Evolutionary conservation across 75 land plant genomes (phyloP), one percentile per base, ranked within the genome.

Genomic region (Cunninghamia lanceolata): DNA sequence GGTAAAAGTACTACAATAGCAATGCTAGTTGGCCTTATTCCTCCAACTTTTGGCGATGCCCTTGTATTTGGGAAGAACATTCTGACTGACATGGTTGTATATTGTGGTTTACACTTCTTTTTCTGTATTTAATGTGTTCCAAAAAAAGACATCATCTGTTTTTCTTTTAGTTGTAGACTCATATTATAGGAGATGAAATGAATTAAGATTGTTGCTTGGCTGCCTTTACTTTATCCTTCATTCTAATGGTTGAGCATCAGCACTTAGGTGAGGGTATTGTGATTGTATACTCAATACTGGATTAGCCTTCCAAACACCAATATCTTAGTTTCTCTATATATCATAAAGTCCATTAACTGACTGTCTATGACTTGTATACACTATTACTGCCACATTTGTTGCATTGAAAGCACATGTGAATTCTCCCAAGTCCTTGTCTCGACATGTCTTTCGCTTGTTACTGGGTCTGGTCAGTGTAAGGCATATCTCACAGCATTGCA

Each of bases 1-100:
- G 99, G 99, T 81, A 97, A 97, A 88, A 94, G 94, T 85, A 97
- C 99, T 9, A 94, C 97, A 17, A 97, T 97, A 74, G 91, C 95
- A 25, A 94, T 95, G 97, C 95, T 97, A 59, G 95, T 92, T 84
- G 99, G 99, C 35, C 94, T 95, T 86, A 66, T 93, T 87, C 90
- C 92, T 88, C 97, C 97, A 38, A 91, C 96, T 43, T 90, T 93
- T 82, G 99, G 99, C 4, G 99, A 97, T 92, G 98, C 96, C 47
- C 45, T 85, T 40, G 50, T 71, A 77, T 85, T 85, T 79, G 76
- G 86, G 39, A 85, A 76, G 82, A 85, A 32, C 86, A 85, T 70
- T 79, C 17, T 42, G 54, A 83, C 84, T 17, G 34, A 83, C 84
- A 83, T 83, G 84, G 84, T 83, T 83, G 86, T 71, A 40, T 70